A percentile compares a stretch with the other conserved stretches of the same genome.
phyloP scores from a whole-genome alignment of 805 yeast species.

The Metschnikowia amazonensis region DNA sequence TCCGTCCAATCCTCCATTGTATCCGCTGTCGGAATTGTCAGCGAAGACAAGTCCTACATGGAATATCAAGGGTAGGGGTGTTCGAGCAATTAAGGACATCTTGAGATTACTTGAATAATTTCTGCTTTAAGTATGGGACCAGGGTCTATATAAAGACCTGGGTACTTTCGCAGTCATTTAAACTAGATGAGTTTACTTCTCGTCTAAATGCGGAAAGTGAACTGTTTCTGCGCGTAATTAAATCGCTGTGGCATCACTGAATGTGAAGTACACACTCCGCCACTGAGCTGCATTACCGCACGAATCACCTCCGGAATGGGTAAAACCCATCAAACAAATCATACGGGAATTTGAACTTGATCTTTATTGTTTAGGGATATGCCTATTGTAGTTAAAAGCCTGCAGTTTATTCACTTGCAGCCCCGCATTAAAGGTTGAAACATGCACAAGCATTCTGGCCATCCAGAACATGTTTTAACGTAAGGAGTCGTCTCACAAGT shows the following conservation, averaged over 20 bases:
- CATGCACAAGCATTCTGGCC: too few relatives aligned
- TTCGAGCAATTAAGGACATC: conserved; percentile 13
- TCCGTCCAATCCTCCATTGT: conserved; percentile 16
- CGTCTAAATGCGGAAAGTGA: background rate
- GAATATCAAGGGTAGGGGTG: conserved; percentile 10
- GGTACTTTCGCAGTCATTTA: background rate
- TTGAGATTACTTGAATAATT: background rate
- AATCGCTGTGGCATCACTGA: background rate
- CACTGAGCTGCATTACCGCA: too few relatives aligned
- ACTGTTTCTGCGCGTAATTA: background rate
- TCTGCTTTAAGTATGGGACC: background rate
- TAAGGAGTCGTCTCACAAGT: background rate
- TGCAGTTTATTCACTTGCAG: too few relatives aligned
- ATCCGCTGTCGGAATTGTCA: conserved; percentile 2
- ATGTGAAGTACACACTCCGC: background rate
- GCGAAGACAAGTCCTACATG: conserved; percentile 16
- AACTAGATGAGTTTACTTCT: background rate
- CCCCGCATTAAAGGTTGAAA: too few relatives aligned
- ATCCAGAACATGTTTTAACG: too few relatives aligned
- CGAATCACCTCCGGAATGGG: too few relatives aligned
- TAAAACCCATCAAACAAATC: too few relatives aligned
- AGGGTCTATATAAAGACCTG: background rate
- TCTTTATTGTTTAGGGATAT: too few relatives aligned
- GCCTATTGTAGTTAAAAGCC: too few relatives aligned
- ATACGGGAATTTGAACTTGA: too few relatives aligned